Evolutionary conservation across 371 early-diverging fungal genomes (phyloP).

Genomic region (Chytridium lagenaria): DNA sequence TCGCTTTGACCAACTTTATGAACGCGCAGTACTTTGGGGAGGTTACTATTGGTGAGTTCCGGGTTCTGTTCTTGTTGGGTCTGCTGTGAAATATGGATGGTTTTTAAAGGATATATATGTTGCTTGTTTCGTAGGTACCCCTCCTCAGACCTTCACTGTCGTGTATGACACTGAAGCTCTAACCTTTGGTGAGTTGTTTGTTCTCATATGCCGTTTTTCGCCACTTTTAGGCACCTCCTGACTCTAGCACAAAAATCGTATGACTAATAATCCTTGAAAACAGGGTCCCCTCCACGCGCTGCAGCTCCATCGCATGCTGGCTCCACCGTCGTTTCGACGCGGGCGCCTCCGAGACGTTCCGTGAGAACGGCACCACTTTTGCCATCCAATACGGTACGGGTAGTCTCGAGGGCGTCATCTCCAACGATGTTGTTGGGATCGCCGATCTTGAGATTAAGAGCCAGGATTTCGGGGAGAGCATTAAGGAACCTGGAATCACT

Average conservation of each 20-base stretch:
- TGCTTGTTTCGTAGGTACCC: slow-evolving; percentile 70
- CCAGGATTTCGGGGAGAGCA: slow-evolving; percentile 90
- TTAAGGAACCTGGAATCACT: slow-evolving; percentile 86
- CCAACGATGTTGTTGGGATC: slow-evolving; percentile 58
- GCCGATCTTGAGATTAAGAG: slow-evolving; percentile 69
- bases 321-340: slow-evolving; percentile 87
- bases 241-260: not conserved
- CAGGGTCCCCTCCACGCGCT: slow-evolving; percentile 96
- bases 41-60: slow-evolving; percentile 67
- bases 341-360: slow-evolving; percentile 69
- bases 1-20: slow-evolving; percentile 84
- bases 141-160: slow-evolving; percentile 87
- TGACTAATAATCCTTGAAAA: not conserved
- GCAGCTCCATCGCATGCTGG: slow-evolving; percentile 92
- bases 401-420: slow-evolving; percentile 87
- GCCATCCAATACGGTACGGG: slow-evolving; percentile 85
- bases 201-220: too few species aligned
- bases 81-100: too few species aligned
- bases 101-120: too few species aligned
- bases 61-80: not conserved
- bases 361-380: slow-evolving; percentile 88
- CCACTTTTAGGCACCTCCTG: too few species aligned
- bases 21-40: slow-evolving; percentile 97
- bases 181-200: slow-evolving; percentile 46
- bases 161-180: slow-evolving; percentile 88